Evolutionary conservation across 2,329 filamentous ascomycete genomes (phyloP), one percentile per base, ranked within the genome.

Genomic region (Phaeosphaeriaceae sp.): DNA sequence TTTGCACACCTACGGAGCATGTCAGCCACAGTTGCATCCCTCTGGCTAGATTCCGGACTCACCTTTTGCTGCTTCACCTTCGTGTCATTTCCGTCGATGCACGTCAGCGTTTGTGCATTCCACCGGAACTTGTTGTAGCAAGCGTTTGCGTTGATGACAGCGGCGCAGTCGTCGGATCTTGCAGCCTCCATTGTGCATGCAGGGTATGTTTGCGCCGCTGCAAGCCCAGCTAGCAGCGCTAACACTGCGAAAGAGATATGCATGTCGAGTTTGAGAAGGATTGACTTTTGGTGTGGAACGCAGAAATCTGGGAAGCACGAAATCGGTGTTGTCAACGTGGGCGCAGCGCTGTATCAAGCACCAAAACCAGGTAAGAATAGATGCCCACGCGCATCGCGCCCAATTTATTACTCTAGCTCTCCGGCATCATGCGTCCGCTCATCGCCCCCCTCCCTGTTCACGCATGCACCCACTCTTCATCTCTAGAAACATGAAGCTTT

Each of bases 51-150:
- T 48, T 13, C 25, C 19, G 27, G 41, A 21, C 53, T 22, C 61
- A 69, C 72, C 65, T 71, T 71, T 42, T 58, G 67, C 21, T 63
- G 51, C 48, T 63, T 73, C 17, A 66, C 64, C 6, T 52, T 44
- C 20, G 69, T 58, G 47, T 70, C 58, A 10, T 46, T 62, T 10
- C 70, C 72, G 48, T 74, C 69, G 20, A 74, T 70, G 36, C 71
- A 74, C 15, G 52, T 56, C 36, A 73, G 49, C 3, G 69, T 69
- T 42, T 63, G 62, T 17, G 64, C 56, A 33, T 66, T 67, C 27
- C 68, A 74, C 11, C 68, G 61, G 40, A 63, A 58, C 54, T 73
- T 63, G 58, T 74, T 74, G 59, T 74, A 73, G 56, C 70, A 75
- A 6, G 71, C 71, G 47, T 73, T 74, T 19, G 72, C 71, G 50